These are phyloP conservation scores for Xylaria scruposa DNA, from an alignment of 495 filamentous ascomycete genomes.

Conservation along the genomic window DNA sequence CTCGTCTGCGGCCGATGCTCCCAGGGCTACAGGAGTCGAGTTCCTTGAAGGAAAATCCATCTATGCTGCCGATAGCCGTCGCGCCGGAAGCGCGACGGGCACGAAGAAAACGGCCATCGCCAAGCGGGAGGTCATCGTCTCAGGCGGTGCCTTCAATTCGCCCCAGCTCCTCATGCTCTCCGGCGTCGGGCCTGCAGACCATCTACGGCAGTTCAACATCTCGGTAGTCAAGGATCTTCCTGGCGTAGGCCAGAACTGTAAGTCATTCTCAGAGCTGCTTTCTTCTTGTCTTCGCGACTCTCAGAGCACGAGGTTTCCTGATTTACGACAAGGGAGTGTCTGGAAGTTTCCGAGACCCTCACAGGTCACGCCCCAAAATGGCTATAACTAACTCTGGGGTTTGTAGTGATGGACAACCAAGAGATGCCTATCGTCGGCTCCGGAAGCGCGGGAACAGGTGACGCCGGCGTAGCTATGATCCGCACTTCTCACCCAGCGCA, in stretches of 20 bases:
- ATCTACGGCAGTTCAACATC: conserved; percentile 42
- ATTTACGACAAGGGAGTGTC: too few species aligned
- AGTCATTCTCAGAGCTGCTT: too few species aligned
- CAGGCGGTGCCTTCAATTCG: conserved; percentile 50
- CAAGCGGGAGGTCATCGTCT: conserved; percentile 51
- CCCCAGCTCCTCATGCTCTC: conserved; percentile 58
- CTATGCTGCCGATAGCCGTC: conserved; percentile 40
- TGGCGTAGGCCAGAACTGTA: conserved; percentile 47
- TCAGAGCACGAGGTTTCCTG: too few species aligned
- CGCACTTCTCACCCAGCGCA: conserved; percentile 45
- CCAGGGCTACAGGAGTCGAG: conserved; percentile 44
- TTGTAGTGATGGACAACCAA: conserved; percentile 45
- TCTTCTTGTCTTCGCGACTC: too few species aligned
- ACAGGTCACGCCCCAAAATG: too few species aligned
- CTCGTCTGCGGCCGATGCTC: conserved; percentile 32
- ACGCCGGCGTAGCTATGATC: conserved; percentile 43
- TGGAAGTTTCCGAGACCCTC: too few species aligned
- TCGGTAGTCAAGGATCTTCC: conserved; percentile 35
- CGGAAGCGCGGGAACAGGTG: conserved; percentile 36
- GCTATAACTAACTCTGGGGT: too few species aligned
- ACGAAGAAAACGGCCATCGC: conserved; percentile 43
- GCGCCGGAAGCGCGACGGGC: conserved; percentile 35
- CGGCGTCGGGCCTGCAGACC: conserved; percentile 40
- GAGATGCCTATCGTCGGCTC: conserved; percentile 42
- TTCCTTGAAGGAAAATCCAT: conserved; percentile 44